These are phyloP conservation scores for Ilyonectria destructans DNA, from an alignment of 2,329 filamentous ascomycete species.

Conservation along the genomic window DNA sequence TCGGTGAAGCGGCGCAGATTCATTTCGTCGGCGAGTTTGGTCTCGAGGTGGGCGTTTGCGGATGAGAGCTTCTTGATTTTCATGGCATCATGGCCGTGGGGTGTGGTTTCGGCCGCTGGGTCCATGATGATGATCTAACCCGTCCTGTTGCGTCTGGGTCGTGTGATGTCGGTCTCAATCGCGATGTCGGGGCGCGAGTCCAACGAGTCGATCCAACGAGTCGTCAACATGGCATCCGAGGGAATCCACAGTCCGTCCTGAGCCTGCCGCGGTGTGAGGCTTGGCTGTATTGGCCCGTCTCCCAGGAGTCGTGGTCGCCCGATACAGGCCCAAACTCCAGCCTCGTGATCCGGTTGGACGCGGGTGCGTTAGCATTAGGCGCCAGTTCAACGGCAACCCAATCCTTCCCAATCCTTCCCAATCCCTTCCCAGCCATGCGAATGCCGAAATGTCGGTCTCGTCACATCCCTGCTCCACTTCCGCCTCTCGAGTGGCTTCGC, in stretches of 20 bases:
- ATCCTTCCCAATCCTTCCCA: slow-evolving; percentile 22
- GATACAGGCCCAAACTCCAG: slow-evolving; percentile 42
- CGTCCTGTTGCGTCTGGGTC: slow-evolving; percentile 23
- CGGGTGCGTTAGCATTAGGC: slow-evolving; percentile 39
- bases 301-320: slow-evolving; percentile 33
- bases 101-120: slow-evolving; percentile 25
- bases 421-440: slow-evolving; percentile 30
- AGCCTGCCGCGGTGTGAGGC: slow-evolving; percentile 9
- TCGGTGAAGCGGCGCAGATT: slow-evolving; percentile 56
- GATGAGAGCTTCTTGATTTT: slow-evolving; percentile 31
- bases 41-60: slow-evolving; percentile 42
- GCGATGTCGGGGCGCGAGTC: slow-evolving; percentile 19
- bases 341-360: slow-evolving; percentile 45
- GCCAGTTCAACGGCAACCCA: slow-evolving; percentile 42
- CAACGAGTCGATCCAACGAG: slow-evolving; percentile 28
- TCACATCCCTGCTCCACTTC: slow-evolving; percentile 44
- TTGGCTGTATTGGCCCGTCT: slow-evolving; percentile 25
- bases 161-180: slow-evolving; percentile 22
- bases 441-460: slow-evolving; percentile 48
- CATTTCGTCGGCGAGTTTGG: slow-evolving; percentile 51
- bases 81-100: slow-evolving; percentile 25
- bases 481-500: slow-evolving; percentile 35
- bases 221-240: slow-evolving; percentile 27
- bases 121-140: slow-evolving; percentile 44
- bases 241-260: slow-evolving; percentile 24